A percentile compares a stretch with the other conserved stretches of the same genome.
Evolutionary conservation across 1,139 yeast genomes (phyloP).

Genomic region (Diutina pseudorugosa): DNA sequence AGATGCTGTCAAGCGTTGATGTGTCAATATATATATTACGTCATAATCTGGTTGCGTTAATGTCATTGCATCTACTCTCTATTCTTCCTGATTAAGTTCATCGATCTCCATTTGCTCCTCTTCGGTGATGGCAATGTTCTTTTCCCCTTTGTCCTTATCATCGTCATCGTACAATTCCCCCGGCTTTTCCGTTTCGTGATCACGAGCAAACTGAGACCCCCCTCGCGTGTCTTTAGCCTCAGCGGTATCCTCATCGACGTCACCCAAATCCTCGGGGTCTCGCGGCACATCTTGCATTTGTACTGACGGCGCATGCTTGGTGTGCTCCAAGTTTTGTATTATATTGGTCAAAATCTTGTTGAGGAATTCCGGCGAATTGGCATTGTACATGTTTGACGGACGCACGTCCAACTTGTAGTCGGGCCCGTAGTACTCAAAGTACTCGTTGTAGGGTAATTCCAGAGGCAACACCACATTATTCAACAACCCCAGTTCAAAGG

Average conservation of each 20-base stretch:
- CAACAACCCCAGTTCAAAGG: constrained; percentile 82
- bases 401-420: constrained; percentile 88
- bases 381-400: constrained; percentile 94
- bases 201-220: constrained; percentile 79
- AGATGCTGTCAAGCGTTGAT: not conserved
- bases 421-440: constrained; percentile 94
- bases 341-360: constrained; percentile 76
- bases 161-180: constrained; percentile 60
- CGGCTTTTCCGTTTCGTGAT: constrained; percentile 52
- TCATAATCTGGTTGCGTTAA: not conserved
- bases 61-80: not conserved
- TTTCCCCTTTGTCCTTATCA: constrained; percentile 36
- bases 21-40: not conserved
- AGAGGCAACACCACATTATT: constrained; percentile 68
- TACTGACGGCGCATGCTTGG: constrained; percentile 92
- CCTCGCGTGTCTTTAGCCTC: constrained; percentile 82
- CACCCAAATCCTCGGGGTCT: constrained; percentile 77
- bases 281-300: constrained; percentile 85
- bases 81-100: not conserved
- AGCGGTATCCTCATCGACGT: constrained; percentile 63
- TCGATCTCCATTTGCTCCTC: constrained; percentile 3
- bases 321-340: constrained; percentile 66
- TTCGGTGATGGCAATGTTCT: constrained; percentile 13
- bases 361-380: constrained; percentile 86
- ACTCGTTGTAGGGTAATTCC: constrained; percentile 90